phyloP scores from a whole-genome alignment of 2,329 filamentous ascomycete species.

The Calonectria honghensis region DNA sequence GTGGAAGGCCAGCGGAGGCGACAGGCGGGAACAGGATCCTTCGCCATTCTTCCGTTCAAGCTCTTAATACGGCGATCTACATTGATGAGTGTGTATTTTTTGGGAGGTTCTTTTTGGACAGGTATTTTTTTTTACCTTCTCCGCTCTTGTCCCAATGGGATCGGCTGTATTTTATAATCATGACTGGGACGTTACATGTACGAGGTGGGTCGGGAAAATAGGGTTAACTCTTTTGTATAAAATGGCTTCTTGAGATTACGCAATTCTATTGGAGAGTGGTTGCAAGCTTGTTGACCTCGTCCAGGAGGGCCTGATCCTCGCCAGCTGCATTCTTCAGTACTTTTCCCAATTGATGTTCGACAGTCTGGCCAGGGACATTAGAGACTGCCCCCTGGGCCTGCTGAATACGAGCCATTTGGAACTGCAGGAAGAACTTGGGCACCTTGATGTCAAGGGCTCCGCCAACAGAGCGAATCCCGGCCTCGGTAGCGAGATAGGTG shows the following conservation, averaged over 20 bases:
- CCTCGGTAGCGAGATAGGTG: conserved; percentile 76
- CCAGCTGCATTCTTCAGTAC: conserved; percentile 73
- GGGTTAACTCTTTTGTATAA: conserved; percentile 46
- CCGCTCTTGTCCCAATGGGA: conserved; percentile 50
- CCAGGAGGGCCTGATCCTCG: conserved; percentile 68
- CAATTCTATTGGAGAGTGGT: conserved; percentile 45
- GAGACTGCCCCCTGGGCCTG: conserved; percentile 75
- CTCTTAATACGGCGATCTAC: conserved; percentile 42
- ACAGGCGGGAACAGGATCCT: conserved; percentile 70
- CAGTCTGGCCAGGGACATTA: conserved; percentile 69
- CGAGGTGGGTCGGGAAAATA: conserved; percentile 37
- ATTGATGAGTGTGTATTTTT: neutral
- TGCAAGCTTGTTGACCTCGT: conserved; percentile 70
- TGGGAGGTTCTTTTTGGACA: conserved; percentile 40
- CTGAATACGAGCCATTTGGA: conserved; percentile 76
- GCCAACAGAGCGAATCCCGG: conserved; percentile 72
- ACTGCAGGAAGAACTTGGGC: conserved; percentile 78
- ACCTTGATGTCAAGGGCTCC: conserved; percentile 75
- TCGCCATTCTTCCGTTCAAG: conserved; percentile 58
- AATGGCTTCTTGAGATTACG: conserved; percentile 30
- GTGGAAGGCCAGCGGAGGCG: conserved; percentile 89
- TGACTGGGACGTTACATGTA: conserved; percentile 52
- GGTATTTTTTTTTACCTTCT: conserved; percentile 49
- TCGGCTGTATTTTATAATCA: conserved; percentile 57
- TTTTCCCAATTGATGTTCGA: conserved; percentile 75